Conservation (phyloP, 2,329 filamentous ascomycete species). For the Trichoderma guizhouense region DNA sequence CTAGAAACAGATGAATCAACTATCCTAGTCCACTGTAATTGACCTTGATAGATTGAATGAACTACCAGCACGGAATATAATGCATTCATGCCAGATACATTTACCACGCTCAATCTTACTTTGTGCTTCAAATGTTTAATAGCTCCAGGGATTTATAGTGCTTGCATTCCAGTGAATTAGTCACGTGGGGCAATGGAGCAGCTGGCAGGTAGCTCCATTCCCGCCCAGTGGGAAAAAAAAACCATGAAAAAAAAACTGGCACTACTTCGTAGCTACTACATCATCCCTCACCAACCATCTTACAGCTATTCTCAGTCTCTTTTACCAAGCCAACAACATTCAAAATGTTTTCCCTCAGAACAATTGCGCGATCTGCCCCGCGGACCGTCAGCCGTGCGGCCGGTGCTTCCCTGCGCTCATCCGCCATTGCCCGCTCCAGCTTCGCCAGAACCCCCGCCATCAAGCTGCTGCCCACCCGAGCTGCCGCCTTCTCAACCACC, state of each 20-base stretch:
- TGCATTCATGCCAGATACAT: background rate
- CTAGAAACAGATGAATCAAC: background rate
- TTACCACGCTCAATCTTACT: background rate
- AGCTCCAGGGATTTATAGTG: background rate
- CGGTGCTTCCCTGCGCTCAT: slow-evolving; percentile 48
- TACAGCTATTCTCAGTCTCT: slow-evolving; percentile 27
- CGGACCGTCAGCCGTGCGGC: slow-evolving; percentile 59
- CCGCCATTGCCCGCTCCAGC: slow-evolving; percentile 47
- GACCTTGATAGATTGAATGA: background rate
- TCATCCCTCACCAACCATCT: slow-evolving; percentile 16
- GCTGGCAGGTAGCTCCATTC: background rate
- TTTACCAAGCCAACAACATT: background rate
- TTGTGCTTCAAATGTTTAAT: background rate
- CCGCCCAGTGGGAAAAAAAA: background rate
- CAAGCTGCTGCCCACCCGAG: slow-evolving; percentile 36
- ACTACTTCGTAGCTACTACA: slow-evolving; percentile 17
- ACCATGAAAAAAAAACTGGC: background rate
- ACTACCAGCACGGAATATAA: background rate
- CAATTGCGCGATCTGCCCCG: slow-evolving; percentile 63
- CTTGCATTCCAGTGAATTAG: slow-evolving; percentile 8
- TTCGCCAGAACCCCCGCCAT: slow-evolving; percentile 44
- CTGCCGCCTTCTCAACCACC: slow-evolving; percentile 46
- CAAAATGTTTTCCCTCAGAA: slow-evolving; percentile 66
- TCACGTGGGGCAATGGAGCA: slow-evolving; percentile 6
- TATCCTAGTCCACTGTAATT: background rate